Evolutionary conservation across 495 filamentous ascomycete species (phyloP).

Genomic region (Diplogelasinospora grovesii): DNA sequence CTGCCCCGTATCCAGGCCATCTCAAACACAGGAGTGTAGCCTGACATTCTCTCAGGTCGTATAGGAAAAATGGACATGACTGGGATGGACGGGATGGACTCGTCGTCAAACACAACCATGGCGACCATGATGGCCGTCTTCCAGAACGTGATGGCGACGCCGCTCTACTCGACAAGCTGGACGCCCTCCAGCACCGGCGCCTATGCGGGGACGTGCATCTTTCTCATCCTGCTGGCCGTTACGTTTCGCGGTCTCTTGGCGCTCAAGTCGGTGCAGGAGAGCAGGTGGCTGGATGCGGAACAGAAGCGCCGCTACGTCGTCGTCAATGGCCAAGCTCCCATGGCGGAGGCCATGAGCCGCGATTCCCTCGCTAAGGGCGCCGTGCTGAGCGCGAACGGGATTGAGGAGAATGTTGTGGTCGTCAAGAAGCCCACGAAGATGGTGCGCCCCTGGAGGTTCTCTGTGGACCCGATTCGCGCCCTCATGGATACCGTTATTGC

Average conservation of each 20-base stretch:
- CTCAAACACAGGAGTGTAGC: too few relatives aligned
- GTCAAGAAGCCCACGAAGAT: constrained; percentile 46
- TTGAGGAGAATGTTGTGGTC: constrained; percentile 68
- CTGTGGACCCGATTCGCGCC: constrained; percentile 70
- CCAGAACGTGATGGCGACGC: constrained; percentile 54
- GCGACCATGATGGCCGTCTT: constrained; percentile 53
- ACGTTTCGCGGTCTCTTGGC: constrained; percentile 64
- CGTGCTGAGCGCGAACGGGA: constrained; percentile 57
- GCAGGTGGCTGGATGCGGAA: constrained; percentile 52
- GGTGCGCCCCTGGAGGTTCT: constrained; percentile 66
- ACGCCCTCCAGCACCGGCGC: constrained; percentile 56
- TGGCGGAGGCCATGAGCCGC: constrained; percentile 46
- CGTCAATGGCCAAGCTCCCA: constrained; percentile 55
- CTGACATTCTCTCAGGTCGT: too few relatives aligned
- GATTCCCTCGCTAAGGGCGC: constrained; percentile 51
- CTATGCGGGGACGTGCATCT: constrained; percentile 85
- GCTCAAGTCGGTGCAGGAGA: constrained; percentile 49
- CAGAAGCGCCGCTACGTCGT: constrained; percentile 68
- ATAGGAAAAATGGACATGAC: too few relatives aligned
- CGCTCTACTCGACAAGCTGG: constrained; percentile 71
- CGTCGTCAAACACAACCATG: constrained; percentile 1
- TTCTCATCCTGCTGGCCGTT: constrained; percentile 67
- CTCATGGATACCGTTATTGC: constrained; percentile 58
- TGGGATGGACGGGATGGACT: constrained; percentile 13
- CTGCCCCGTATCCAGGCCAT: too few relatives aligned